Evolutionary conservation across 305 asterid genomes (phyloP).

Genomic region (Fraxinus sp.): DNA sequence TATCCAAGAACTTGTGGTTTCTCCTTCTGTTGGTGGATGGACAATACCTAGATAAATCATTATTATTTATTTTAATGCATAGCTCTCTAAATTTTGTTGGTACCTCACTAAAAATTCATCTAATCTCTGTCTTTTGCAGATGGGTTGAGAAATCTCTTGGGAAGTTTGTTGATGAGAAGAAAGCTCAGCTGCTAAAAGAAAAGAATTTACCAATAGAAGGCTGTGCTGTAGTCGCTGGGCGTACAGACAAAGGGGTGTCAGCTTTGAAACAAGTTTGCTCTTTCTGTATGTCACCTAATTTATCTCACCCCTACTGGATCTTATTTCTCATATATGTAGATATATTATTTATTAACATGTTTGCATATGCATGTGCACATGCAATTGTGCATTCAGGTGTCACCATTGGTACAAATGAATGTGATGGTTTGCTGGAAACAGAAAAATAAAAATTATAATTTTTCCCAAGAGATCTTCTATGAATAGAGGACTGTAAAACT

Average conservation of each 20-base stretch:
- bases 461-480: neutral
- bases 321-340: slow-evolving; percentile 5
- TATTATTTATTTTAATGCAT: neutral
- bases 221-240: slow-evolving; percentile 75
- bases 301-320: slow-evolving; percentile 24
- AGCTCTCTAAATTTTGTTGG: neutral
- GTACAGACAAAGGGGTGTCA: slow-evolving; percentile 94
- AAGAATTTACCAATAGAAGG: slow-evolving; percentile 76
- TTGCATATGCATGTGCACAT: neutral
- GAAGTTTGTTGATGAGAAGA: slow-evolving; percentile 75
- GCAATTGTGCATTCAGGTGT: neutral
- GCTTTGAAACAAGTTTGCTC: slow-evolving; percentile 94
- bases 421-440: neutral
- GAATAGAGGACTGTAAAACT: slow-evolving; percentile 1
- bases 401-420: neutral
- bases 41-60: slow-evolving; percentile 15
- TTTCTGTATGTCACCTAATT: slow-evolving; percentile 54
- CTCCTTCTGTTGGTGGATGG: slow-evolving; percentile 1
- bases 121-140: slow-evolving; percentile 37
- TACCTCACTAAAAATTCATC: neutral
- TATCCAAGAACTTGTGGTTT: neutral
- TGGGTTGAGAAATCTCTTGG: slow-evolving; percentile 76
- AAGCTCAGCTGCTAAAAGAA: slow-evolving; percentile 65
- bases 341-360: neutral
- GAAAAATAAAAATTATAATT: neutral